Conservation (phyloP, 768 basidiomycete genomes). For the Leccinum imitatum region DNA sequence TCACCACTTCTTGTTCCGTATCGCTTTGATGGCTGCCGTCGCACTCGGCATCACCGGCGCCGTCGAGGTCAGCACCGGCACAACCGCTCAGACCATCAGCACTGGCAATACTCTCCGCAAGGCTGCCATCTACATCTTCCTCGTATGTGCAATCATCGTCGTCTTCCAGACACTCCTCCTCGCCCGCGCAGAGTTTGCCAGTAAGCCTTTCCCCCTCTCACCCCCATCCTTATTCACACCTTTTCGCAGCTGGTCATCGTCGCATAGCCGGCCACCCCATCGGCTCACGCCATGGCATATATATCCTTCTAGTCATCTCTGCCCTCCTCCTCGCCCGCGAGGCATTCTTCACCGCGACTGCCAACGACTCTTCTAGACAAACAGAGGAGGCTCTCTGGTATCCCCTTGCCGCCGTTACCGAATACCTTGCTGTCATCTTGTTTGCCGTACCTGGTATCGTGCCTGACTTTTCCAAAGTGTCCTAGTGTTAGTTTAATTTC, state of each 20-base stretch:
- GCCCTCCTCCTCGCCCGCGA: constrained; percentile 30
- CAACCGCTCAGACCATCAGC: constrained; percentile 1
- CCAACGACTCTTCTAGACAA: constrained; percentile 12
- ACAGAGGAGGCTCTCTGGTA: constrained; percentile 34
- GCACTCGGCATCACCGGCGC: constrained; percentile 30
- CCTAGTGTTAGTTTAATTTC: not conserved
- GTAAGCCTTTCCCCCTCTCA: not conserved
- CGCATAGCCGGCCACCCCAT: not conserved
- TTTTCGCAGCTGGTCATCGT: constrained; percentile 12
- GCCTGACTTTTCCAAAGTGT: constrained; percentile 16
- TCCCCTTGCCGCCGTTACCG: constrained; percentile 32
- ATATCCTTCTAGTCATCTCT: constrained; percentile 25
- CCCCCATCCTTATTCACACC: not conserved
- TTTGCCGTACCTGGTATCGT: constrained; percentile 34
- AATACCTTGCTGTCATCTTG: constrained; percentile 30
- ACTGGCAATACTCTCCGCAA: constrained; percentile 28
- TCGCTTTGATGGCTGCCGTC: constrained; percentile 27
- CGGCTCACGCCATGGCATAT: constrained; percentile 21
- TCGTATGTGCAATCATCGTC: constrained; percentile 26
- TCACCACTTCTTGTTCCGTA: constrained; percentile 23
- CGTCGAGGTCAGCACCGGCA: constrained; percentile 12
- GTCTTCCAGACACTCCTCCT: constrained; percentile 20
- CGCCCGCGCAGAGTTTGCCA: constrained; percentile 17
- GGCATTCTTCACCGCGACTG: constrained; percentile 32
- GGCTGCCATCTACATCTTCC: constrained; percentile 31